phyloP scores from a whole-genome alignment of 2,329 filamentous ascomycete species.

The Akanthomyces lecanii region DNA sequence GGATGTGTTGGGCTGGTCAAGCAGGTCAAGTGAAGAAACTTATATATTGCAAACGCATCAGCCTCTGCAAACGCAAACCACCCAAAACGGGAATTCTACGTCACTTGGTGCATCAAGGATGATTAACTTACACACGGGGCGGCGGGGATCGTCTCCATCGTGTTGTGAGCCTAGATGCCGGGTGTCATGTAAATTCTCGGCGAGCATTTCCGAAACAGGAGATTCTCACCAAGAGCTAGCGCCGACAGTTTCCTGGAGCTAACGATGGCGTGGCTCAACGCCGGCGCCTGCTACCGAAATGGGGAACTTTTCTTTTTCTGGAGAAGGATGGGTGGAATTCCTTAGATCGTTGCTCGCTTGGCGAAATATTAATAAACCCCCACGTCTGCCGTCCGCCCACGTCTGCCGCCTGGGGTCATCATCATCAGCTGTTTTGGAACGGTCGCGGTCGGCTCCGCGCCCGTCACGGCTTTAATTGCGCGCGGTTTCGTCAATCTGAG shows the following conservation, averaged over 20 bases:
- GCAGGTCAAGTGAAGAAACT: not conserved
- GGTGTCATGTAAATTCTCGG: constrained; percentile 1
- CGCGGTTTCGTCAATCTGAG: too few relatives aligned
- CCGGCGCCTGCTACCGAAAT: not conserved
- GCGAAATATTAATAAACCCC: too few relatives aligned
- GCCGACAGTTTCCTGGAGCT: constrained; percentile 4
- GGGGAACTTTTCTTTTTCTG: not conserved
- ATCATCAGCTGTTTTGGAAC: too few relatives aligned
- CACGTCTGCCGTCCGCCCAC: too few relatives aligned
- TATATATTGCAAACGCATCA: not conserved
- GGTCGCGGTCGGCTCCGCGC: too few relatives aligned
- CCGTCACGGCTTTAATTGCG: too few relatives aligned
- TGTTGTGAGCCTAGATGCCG: not conserved
- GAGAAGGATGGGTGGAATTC: too few relatives aligned
- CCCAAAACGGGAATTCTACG: not conserved
- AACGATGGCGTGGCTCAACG: not conserved
- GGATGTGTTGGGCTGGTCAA: not conserved
- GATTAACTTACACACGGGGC: not conserved
- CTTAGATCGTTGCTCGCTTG: too few relatives aligned
- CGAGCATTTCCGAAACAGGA: constrained; percentile 12
- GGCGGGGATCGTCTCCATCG: not conserved
- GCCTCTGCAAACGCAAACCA: not conserved
- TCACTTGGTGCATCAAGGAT: not conserved
- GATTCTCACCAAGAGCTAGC: constrained; percentile 2
- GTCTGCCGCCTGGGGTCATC: too few relatives aligned